Conservation (phyloP, 768 basidiomycete species). For the Panellus pusillus region DNA sequence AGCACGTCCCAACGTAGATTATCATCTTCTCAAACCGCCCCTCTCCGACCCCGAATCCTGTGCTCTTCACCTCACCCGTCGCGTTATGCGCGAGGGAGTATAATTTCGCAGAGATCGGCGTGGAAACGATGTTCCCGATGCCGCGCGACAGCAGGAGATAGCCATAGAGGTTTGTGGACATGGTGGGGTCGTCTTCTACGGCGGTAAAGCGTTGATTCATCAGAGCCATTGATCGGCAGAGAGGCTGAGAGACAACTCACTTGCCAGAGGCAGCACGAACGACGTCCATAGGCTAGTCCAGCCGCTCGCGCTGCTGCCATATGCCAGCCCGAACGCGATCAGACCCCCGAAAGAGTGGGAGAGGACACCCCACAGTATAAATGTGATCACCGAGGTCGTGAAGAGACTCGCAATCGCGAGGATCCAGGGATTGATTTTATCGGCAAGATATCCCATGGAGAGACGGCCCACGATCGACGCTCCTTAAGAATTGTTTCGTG, state of each 20-base stretch:
- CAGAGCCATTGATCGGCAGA: neutral
- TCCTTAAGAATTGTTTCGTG: neutral
- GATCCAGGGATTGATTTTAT: constrained; percentile 27
- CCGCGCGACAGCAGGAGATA: constrained; percentile 26
- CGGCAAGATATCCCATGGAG: constrained; percentile 28
- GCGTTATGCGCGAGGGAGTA: neutral
- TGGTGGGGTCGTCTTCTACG: constrained; percentile 27
- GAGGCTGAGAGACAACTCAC: constrained; percentile 2
- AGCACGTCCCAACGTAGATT: constrained; percentile 31
- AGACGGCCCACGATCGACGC: constrained; percentile 26
- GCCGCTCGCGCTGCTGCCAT: constrained; percentile 27
- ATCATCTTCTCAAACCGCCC: constrained; percentile 30
- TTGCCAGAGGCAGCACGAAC: too few species aligned
- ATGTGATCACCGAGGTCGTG: constrained; percentile 25
- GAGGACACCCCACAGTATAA: constrained; percentile 32
- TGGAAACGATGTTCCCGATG: constrained; percentile 29
- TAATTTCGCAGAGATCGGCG: constrained; percentile 25
- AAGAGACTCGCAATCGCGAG: constrained; percentile 21
- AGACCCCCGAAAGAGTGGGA: constrained; percentile 27
- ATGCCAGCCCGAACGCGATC: constrained; percentile 26
- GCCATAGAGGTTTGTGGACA: constrained; percentile 25
- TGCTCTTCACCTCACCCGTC: constrained; percentile 38
- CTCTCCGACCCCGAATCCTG: constrained; percentile 12
- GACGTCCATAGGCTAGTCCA: constrained; percentile 28
- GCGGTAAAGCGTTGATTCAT: neutral